Evolutionary conservation across 805 yeast species (phyloP).

Genomic region (Clavispora asparagi): DNA sequence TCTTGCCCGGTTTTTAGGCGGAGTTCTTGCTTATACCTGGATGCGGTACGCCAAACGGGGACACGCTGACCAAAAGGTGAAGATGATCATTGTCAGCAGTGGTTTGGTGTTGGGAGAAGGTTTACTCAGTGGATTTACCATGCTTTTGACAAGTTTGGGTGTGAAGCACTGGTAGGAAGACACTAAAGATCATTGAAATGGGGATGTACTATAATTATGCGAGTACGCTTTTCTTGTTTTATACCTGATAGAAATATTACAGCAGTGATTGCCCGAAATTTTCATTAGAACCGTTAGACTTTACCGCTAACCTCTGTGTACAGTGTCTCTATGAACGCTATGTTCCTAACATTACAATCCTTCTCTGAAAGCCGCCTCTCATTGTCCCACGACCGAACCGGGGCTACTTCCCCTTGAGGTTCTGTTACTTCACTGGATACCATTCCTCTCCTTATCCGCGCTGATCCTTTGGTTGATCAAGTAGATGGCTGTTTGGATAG

Average conservation of each 20-base stretch:
- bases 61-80: conserved; percentile 48
- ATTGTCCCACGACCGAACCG: too few relatives aligned
- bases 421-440: conserved; percentile 3
- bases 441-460: conserved; percentile 53
- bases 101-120: conserved; percentile 96
- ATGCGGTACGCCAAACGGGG: conserved; percentile 23
- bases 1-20: conserved; percentile 88
- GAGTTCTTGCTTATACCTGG: conserved; percentile 62
- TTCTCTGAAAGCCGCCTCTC: not conserved
- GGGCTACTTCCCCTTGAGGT: too few relatives aligned
- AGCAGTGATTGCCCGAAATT: not conserved
- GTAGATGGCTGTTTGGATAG: conserved; percentile 68
- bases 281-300: not conserved
- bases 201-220: too few relatives aligned
- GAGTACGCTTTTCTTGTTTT: too few relatives aligned
- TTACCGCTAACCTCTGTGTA: not conserved
- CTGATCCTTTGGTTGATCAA: conserved; percentile 69
- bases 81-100: conserved; percentile 81
- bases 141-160: conserved; percentile 67
- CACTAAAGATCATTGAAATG: not conserved
- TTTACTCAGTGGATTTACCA: conserved; percentile 72
- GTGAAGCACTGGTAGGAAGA: conserved; percentile 22
- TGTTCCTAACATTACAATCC: not conserved
- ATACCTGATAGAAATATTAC: not conserved
- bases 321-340: not conserved